A percentile compares a stretch with the other conserved stretches of the same genome.
Evolutionary conservation across 2,329 filamentous ascomycete genomes (phyloP).

Genomic region (Aspergillus clavatus): DNA sequence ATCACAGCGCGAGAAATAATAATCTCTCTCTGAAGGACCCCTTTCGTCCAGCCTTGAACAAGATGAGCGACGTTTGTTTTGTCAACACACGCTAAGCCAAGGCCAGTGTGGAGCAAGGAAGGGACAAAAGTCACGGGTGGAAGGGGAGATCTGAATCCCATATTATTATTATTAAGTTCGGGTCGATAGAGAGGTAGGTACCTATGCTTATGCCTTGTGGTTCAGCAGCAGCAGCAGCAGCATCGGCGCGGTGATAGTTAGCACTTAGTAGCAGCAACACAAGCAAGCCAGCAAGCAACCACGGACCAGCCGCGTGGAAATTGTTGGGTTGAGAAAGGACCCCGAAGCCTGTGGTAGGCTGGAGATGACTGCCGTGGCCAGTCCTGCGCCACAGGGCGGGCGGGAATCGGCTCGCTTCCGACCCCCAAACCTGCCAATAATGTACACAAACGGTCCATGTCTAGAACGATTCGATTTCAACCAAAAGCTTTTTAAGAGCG

Average conservation of each 20-base stretch:
- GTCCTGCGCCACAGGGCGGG: slow-evolving; percentile 2
- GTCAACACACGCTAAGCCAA: slow-evolving; percentile 7
- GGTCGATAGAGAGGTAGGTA: too few species aligned
- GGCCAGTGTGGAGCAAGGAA: slow-evolving; percentile 3
- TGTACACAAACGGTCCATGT: neutral
- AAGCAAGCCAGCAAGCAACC: neutral
- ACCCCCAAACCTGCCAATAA: neutral
- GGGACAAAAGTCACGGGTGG: neutral
- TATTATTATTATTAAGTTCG: neutral
- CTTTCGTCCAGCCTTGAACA: slow-evolving; percentile 10
- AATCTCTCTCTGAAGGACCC: slow-evolving; percentile 5
- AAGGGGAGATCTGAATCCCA: neutral
- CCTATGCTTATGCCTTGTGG: too few species aligned
- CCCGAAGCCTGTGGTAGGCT: slow-evolving; percentile 16
- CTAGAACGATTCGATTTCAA: neutral
- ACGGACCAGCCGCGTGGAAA: neutral
- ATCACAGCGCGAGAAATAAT: slow-evolving; percentile 8
- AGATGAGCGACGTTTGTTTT: slow-evolving; percentile 5
- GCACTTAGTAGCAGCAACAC: too few species aligned
- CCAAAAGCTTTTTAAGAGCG: neutral
- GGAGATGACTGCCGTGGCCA: slow-evolving; percentile 13
- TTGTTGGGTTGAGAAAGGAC: slow-evolving; percentile 5
- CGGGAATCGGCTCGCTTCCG: slow-evolving; percentile 2
- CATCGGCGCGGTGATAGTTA: too few species aligned
- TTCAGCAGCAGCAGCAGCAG: too few species aligned